These are phyloP conservation scores for Carex littledalei DNA, from an alignment of 176 grass and related monocot species.

Conservation along the genomic window DNA sequence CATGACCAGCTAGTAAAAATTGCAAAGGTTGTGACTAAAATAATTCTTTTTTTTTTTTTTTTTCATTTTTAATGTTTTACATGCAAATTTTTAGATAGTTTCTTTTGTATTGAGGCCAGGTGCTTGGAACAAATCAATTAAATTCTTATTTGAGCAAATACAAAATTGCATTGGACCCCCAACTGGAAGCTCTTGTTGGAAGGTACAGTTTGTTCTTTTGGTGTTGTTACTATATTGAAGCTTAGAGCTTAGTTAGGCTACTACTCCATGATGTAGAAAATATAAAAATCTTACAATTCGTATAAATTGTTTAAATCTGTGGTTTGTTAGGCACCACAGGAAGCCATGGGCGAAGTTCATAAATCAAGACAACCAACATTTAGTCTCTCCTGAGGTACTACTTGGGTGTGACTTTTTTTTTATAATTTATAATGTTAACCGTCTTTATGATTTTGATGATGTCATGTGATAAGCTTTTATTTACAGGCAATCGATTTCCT, in stretches of 20 bases:
- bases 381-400: constrained; percentile 86
- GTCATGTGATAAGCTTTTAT: constrained; percentile 9
- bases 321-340: constrained; percentile 60
- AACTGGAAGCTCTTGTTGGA: constrained; percentile 95
- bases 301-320: constrained; percentile 15
- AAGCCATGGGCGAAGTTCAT: constrained; percentile 89
- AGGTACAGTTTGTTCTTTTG: constrained; percentile 39
- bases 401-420: not conserved
- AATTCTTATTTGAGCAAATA: constrained; percentile 93
- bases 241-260: not conserved
- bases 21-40: constrained; percentile 50
- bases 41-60: not conserved
- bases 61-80: not conserved
- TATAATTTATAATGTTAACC: not conserved
- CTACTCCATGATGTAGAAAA: constrained; percentile 7
- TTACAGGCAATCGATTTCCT: constrained; percentile 96
- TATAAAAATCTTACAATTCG: not conserved
- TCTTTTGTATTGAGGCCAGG: constrained; percentile 32
- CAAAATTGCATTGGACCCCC: constrained; percentile 81
- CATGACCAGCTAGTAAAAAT: constrained; percentile 98
- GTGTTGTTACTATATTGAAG: not conserved
- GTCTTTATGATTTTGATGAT: constrained; percentile 3
- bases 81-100: not conserved
- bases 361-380: constrained; percentile 83
- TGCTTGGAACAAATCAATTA: constrained; percentile 80